Base-by-base conservation (phyloP, 768 basidiomycete genomes). In the Sporobolomyces phaffii region DNA sequence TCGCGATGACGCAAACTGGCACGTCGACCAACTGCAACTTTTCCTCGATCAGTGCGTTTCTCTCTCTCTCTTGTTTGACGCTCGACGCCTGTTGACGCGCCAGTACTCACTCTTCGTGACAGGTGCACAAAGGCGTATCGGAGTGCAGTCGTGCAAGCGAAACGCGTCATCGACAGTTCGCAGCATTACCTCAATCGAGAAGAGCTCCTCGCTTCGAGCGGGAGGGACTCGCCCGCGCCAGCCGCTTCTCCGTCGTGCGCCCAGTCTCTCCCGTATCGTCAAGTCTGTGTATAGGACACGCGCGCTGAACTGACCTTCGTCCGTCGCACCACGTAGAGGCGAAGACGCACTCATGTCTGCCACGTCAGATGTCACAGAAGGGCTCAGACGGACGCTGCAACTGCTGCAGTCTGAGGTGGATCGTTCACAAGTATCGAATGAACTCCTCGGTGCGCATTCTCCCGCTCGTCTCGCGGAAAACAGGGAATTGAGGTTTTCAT, bases 391-490 rank as follows among this genome's bases (percentile, higher is more conserved):
- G 40, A 97, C 93, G 5, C 83, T 91, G 41, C 81, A 80, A 17
- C 79, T 91, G 6, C 90, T 99, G 90, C 90, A 94, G 78, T 84
- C 84, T 44, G 96, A 98, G 74, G 85, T 99, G 3, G 90, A 97
- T 74, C 84, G 86, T 28, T 92, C 90, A 0, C 89, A 93, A 9
- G 81, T 94, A 53, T 85, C 89, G 5, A 82, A 82, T 8, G 92
- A 99, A 75, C 84, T 93, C 76, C 84, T 98, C 92, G n/a, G n/a
- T n/a, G n/a, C n/a, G n/a, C n/a, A n/a, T n/a, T n/a, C n/a, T n/a
- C n/a, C n/a, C n/a, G n/a, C n/a, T n/a, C n/a, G n/a, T n/a, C n/a
- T n/a, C n/a, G n/a, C n/a, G n/a, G n/a, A n/a, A n/a, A n/a, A n/a
- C n/a, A n/a, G n/a, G n/a, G n/a, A n/a, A n/a, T n/a, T n/a, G n/a